Evolutionary conservation across 306 rosid species (phyloP).

Genomic region (Vachellia pachyceras): DNA sequence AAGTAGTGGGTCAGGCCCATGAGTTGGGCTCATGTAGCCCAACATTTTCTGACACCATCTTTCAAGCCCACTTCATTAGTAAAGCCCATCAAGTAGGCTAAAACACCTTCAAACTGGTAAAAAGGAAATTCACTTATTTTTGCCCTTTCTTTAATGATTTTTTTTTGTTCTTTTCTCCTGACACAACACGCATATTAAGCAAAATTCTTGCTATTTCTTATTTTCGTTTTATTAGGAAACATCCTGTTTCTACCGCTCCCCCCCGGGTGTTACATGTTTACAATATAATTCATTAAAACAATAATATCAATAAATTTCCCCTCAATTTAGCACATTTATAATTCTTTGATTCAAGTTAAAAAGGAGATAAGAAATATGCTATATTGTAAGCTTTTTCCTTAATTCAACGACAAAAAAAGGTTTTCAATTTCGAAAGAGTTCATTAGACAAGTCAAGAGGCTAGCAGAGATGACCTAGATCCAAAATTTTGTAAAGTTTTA

Average conservation of each 20-base stretch:
- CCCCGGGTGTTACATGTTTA: background rate
- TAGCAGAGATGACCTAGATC: background rate
- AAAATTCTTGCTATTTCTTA: background rate
- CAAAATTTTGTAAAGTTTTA: background rate
- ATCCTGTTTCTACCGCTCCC: background rate
- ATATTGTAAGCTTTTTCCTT: background rate
- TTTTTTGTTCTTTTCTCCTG: background rate
- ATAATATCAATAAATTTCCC: background rate
- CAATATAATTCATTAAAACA: background rate
- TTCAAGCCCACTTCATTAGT: background rate
- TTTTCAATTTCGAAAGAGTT: background rate
- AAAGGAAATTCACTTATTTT: no score
- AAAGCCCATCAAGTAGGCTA: background rate
- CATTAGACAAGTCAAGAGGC: no score
- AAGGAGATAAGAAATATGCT: background rate
- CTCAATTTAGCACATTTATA: background rate
- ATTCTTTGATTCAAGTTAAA: background rate
- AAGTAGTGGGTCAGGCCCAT: background rate
- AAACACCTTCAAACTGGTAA: background rate
- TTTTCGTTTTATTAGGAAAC: background rate
- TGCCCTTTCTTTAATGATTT: background rate
- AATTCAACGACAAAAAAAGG: background rate
- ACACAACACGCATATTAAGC: background rate
- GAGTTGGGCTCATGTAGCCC: background rate
- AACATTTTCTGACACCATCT: no score